Evolutionary conservation across 2,329 filamentous ascomycete species (phyloP), one percentile per base, ranked within the genome.

Genomic region (Pseudogymnoascus sp.): DNA sequence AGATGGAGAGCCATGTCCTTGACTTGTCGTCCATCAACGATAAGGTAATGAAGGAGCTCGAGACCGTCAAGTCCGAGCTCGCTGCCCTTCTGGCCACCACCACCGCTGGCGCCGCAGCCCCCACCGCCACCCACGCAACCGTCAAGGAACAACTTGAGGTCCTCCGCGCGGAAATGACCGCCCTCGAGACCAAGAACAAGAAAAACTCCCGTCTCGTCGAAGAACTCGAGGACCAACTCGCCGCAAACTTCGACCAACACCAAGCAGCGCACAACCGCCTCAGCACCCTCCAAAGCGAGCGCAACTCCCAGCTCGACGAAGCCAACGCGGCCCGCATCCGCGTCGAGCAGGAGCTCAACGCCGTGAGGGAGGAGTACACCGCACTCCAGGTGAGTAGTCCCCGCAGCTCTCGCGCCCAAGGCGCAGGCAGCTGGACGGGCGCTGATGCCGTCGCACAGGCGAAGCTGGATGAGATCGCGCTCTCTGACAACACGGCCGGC

Each of bases 171-270:
- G 86, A 85, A 71, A 84, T 88, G 74, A 69, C 72, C 6, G 84
- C 87, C 45, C 75, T 88, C 21, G 82, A 87, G 69, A 79, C 74
- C 42, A 81, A 81, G 76, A 96, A 95, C 79, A 87, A 91, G 78
- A 97, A 96, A 81, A 95, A 94, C 74, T 89, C 90, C 42, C 86
- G 91, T 21, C 80, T 99, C 10, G 90, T 99, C 7, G 91, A 97
- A 73, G 93, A 99, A 76, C 86, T 99, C 4, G 94, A 99, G 75
- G 93, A 97, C 69, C 94, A 99, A 74, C 85, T 99, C 61, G 92
- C 93, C 72, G 90, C 83, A 72, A 97, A 94, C 76, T 99, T 92
- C 75, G 94, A 99, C 71, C 90, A 96, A 73, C 92, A 93, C 64
- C 90, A 97, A 71, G 80, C 85, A 64, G 87, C 87, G 10, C 92